Evolutionary conservation across 2,329 filamentous ascomycete genomes (phyloP), one percentile per base, ranked within the genome.

Genomic region (Trichoderma oligosporum): DNA sequence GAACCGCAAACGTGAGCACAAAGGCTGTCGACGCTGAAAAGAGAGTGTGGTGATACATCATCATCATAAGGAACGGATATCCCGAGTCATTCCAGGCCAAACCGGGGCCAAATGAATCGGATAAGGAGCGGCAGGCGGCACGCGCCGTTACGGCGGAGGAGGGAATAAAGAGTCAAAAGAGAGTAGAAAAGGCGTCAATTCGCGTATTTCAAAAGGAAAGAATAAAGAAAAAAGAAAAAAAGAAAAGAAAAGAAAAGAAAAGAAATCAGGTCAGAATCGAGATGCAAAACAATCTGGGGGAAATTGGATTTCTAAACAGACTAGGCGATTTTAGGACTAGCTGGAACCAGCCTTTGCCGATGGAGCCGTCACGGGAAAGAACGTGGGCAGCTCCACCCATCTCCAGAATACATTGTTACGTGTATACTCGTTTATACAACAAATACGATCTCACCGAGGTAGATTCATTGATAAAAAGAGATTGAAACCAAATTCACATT

Each of bases 81-180:
- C 39, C 20, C 22, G 31, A 42, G n/a, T 36, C 52, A 46, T 55
- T 22, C 36, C 48, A 44, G 41, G 36, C 41, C 31, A 45, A 52
- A 25, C 39, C 11, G 33, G 33, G 56, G 20, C 41, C 41, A 35
- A 48, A 33, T 27, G 42, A 35, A 27, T 45, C 48, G 48, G 2
- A 36, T n/a, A 58, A 58, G 12, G 56, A 58, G 42, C 9, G 56
- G 29, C 33, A 46, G 42, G 48, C 56, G 46, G 48, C 56, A 27
- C 22, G 41, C 48, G 48, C 48, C 41, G 41, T 35, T 7, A 41
- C 36, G 46, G 54, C 54, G 38, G 44, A 18, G 27, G 24, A n/a
- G 41, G 44, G 31, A 22, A 24, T 12, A 20, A 20, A 45, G 46
- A 20, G 18, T 33, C n/a, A n/a, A n/a, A n/a, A n/a, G 46, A 51